Base-by-base conservation (phyloP, 2,329 filamentous ascomycete genomes). In the Ascochyta lentis region DNA sequence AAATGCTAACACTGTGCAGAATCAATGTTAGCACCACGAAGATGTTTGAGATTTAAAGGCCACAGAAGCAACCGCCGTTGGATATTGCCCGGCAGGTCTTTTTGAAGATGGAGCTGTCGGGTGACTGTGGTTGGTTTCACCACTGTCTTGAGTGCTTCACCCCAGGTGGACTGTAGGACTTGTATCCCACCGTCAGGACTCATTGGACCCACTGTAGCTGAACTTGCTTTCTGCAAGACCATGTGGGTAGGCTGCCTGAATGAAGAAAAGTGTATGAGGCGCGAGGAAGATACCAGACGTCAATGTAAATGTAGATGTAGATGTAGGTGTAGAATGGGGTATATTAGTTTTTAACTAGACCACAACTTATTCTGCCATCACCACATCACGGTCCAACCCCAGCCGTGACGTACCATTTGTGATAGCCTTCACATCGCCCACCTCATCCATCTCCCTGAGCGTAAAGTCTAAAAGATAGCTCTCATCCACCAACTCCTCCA, bases 401-500 rank as follows among this genome's bases (percentile, higher is more conserved):
- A 70, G 19, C 33, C 54, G 54, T 13, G 56, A 57, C 8, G 65
- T 66, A 3, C 67, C 70, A 51, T 71, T 71, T 27, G 63, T 69
- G 16, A 71, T 58, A 22, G 54, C 61, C 46, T 60, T 64, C 10
- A 70, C 55, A 46, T 67, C 71, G 15, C 64, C 66, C 45, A 89
- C 82, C 73, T 83, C 89, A 70, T 96, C 92, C 93, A 98, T 98
- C 79, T 96, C 91, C 69, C 88, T 85, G 60, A 98, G 80, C 60
- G 94, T 96, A 83, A 96, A 98, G 76, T 96, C 92, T 37, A 98
- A 85, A 68, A 99, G 78, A 77, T 93, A 98, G 71, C 93, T 96
- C 80, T 98, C 95, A 72, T 98, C 94, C 37, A 93, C 86, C 66
- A 97, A 79, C 70, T 96, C 94, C 73, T 96, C 93, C 65, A 95